A percentile compares a stretch with the other conserved stretches of the same genome.
Conservation (phyloP, 1,284 basidiomycete genomes). For the Violaceomyces palustris region DNA sequence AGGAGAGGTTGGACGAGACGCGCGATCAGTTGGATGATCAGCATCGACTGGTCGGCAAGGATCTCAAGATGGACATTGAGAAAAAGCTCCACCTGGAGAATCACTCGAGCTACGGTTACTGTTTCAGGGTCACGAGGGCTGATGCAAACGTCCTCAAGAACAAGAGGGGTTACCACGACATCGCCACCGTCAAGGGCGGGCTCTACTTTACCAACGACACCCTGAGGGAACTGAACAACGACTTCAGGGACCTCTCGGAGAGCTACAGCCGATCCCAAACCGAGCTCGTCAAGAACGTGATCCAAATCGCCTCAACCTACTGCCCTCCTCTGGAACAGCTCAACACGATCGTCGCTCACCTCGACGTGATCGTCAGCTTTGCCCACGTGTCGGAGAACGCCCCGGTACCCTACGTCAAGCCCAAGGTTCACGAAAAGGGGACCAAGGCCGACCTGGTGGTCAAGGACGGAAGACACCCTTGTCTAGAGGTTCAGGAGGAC, state of each 20-base stretch:
- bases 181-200: slow-evolving; percentile 80
- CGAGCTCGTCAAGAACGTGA: slow-evolving; percentile 84
- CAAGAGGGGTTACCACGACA: slow-evolving; percentile 73
- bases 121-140: slow-evolving; percentile 73
- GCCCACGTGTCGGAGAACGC: slow-evolving; percentile 84
- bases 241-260: slow-evolving; percentile 68
- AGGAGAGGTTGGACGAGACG: slow-evolving; percentile 65
- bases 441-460: slow-evolving; percentile 23
- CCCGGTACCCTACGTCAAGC: slow-evolving; percentile 80
- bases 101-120: slow-evolving; percentile 83
- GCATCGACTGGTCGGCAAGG: slow-evolving; percentile 67
- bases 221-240: slow-evolving; percentile 69
- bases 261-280: slow-evolving; percentile 73
- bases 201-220: slow-evolving; percentile 82
- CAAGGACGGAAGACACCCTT: slow-evolving; percentile 69
- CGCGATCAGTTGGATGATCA: slow-evolving; percentile 80
- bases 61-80: slow-evolving; percentile 79
- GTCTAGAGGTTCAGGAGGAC: slow-evolving; percentile 92
- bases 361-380: slow-evolving; percentile 85
- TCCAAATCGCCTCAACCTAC: slow-evolving; percentile 76
- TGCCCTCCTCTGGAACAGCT: slow-evolving; percentile 82
- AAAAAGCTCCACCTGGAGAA: slow-evolving; percentile 97
- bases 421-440: slow-evolving; percentile 54
- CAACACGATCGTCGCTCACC: slow-evolving; percentile 77
- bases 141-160: slow-evolving; percentile 72